Conservation (phyloP, 2,329 filamentous ascomycete species). For the Diaporthe sp. region DNA sequence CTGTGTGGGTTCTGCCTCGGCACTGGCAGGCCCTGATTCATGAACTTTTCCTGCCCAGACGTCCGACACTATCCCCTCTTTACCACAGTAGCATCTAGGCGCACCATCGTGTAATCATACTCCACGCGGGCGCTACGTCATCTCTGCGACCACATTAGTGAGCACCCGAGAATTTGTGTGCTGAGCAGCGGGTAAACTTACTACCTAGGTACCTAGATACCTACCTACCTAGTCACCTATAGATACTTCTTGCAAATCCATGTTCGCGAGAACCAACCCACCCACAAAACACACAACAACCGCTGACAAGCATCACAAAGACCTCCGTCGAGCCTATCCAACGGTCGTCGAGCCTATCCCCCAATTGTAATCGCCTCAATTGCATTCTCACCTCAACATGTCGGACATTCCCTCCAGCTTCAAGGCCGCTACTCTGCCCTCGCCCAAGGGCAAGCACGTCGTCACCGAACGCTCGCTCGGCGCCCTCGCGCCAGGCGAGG, state of each 20-base stretch:
- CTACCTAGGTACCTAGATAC: too few species aligned
- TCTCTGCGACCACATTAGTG: neutral
- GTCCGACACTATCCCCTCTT: neutral
- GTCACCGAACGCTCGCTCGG: slow-evolving; percentile 31
- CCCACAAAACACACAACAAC: neutral
- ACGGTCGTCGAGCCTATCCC: neutral
- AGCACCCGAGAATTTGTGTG: neutral
- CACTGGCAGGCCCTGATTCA: neutral
- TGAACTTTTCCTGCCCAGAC: neutral
- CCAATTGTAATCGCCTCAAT: neutral
- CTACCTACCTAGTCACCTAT: too few species aligned
- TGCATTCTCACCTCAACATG: neutral
- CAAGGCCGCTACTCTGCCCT: slow-evolving; percentile 33
- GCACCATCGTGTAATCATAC: neutral
- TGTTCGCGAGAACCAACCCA: neutral
- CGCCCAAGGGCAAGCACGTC: slow-evolving; percentile 28
- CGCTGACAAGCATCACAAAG: neutral
- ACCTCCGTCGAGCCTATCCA: neutral
- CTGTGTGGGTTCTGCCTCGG: neutral
- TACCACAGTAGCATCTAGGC: neutral
- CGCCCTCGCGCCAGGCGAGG: slow-evolving; percentile 37
- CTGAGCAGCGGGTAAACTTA: neutral
- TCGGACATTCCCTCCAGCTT: slow-evolving; percentile 26
- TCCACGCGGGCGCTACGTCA: slow-evolving; percentile 3
- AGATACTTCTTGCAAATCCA: neutral